These are phyloP conservation scores for Hanseniaspora clermontiae DNA, from an alignment of 805 yeast genomes.

Conservation along the genomic window DNA sequence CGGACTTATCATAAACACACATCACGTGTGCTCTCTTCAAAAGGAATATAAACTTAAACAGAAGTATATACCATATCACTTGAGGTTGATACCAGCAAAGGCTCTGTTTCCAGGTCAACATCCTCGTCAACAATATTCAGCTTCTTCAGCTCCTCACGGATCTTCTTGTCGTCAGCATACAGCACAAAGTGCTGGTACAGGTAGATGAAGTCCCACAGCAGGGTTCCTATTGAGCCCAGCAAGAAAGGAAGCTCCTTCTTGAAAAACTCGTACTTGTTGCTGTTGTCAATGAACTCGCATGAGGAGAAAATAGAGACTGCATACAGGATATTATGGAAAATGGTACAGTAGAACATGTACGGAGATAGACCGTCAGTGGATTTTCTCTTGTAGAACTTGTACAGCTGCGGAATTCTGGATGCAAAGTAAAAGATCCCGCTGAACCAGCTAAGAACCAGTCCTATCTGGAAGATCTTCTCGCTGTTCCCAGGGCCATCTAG, in stretches of 20 bases:
- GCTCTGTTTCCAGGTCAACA: slow-evolving; percentile 5
- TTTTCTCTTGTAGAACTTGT: slow-evolving; percentile 61
- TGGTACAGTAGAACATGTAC: slow-evolving; percentile 62
- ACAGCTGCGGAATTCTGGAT: slow-evolving; percentile 74
- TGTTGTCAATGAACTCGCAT: slow-evolving; percentile 36
- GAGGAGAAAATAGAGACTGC: slow-evolving; percentile 61
- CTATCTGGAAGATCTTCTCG: neutral
- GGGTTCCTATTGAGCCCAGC: slow-evolving; percentile 76
- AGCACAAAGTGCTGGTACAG: slow-evolving; percentile 43
- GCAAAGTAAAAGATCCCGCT: slow-evolving; percentile 64
- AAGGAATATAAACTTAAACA: neutral
- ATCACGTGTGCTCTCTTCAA: too few species aligned
- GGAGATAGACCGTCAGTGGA: slow-evolving; percentile 84
- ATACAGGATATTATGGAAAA: slow-evolving; percentile 66
- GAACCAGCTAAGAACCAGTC: slow-evolving; percentile 50
- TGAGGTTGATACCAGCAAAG: neutral
- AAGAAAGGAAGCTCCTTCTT: slow-evolving; percentile 67
- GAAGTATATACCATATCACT: slow-evolving; percentile 2
- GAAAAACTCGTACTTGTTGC: slow-evolving; percentile 37
- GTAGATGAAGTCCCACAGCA: slow-evolving; percentile 59
- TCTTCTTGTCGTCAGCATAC: slow-evolving; percentile 24
- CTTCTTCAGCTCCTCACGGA: slow-evolving; percentile 18
- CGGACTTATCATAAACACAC: neutral
- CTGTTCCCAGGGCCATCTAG: neutral
- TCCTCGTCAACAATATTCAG: slow-evolving; percentile 12